These are phyloP conservation scores for Mortierella sp. DNA, from an alignment of 371 early-diverging fungal genomes.

Conservation along the genomic window DNA sequence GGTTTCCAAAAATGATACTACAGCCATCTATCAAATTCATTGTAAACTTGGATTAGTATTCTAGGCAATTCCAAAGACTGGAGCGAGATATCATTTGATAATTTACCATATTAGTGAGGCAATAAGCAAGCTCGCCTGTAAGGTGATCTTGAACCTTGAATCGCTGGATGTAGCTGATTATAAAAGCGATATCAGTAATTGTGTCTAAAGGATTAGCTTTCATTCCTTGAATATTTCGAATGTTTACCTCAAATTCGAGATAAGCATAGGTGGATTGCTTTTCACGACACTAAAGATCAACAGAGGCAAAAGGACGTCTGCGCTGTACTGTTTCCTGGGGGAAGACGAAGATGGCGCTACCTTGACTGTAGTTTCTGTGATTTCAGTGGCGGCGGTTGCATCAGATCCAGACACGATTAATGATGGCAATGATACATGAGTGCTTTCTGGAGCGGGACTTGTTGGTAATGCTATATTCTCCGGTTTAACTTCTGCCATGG, in stretches of 20 bases:
- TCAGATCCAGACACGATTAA: background rate
- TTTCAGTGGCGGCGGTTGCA: background rate
- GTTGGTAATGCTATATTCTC: slow-evolving; percentile 2
- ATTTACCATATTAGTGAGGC: slow-evolving; percentile 56
- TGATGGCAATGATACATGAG: slow-evolving; percentile 1
- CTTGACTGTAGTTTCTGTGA: background rate
- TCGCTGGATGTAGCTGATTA: slow-evolving; percentile 59
- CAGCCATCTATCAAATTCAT: slow-evolving; percentile 34
- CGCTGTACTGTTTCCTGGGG: slow-evolving; percentile 55
- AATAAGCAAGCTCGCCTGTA: slow-evolving; percentile 65
- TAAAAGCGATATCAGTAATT: background rate
- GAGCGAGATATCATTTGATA: background rate
- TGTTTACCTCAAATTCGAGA: slow-evolving; percentile 67
- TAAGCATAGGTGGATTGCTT: slow-evolving; percentile 74
- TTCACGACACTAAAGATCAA: slow-evolving; percentile 77
- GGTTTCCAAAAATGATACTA: slow-evolving; percentile 45
- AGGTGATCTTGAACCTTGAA: slow-evolving; percentile 63
- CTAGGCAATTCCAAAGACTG: background rate
- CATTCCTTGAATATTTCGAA: background rate
- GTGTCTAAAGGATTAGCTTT: background rate
- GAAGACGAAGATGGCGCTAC: slow-evolving; percentile 32
- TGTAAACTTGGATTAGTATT: background rate
- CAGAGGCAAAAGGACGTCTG: slow-evolving; percentile 76
- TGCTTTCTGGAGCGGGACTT: slow-evolving; percentile 1
- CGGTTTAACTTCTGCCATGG: background rate